Base-by-base conservation (phyloP, 2,329 filamentous ascomycete species). In the Scortechinia acanthostroma region DNA sequence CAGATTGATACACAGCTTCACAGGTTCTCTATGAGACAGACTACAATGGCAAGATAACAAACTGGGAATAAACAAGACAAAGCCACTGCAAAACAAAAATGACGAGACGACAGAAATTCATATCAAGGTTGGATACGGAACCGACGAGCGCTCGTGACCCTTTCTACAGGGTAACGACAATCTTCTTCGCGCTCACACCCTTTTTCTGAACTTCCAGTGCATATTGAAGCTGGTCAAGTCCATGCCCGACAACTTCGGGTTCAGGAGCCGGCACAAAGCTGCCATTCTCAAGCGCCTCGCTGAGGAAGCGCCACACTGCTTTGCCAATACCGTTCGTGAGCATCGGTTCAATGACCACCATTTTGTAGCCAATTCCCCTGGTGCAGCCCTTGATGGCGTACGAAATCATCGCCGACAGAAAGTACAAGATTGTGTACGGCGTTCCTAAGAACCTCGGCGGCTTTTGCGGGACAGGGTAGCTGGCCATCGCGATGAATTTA, bases 191-290 rank as follows among this genome's bases (percentile, higher is more conserved):
- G 45, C 63, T 67, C 2, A 69, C 57, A 3, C 58, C 58, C 6
- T 54, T 53, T 22, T 52, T 55, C 3, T 52, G 56, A 40, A 51
- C 49, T 30, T 62, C 56, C 10, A 62, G 40, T 2, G 58, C 69
- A 3, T 57, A 59, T 45, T 73, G 66, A 2, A 71, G 54, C 28
- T 54, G 59, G 42, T 65, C 64, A 16, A 73, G 48, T 10, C 70
- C 69, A 3, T 64, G 55, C 3, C 66, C 64, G 0, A 66, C 58
- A 30, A 71, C 50, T 17, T 58, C 40, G 1, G 67, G 59, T 28
- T 62, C 55, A 1, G 70, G 69, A 25, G 62, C 61, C 3, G 64
- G 55, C 14, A 58, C 54, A 45, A 63, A 67, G 2, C 52, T 54
- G 1, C 63, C 62, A 1, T 49, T 45, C 14, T 51, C 57, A 33